Percentiles rank a stretch among this genome's conserved stretches.
phyloP scores from a whole-genome alignment of 257 asterid species.

The Fraxinus anomala region DNA sequence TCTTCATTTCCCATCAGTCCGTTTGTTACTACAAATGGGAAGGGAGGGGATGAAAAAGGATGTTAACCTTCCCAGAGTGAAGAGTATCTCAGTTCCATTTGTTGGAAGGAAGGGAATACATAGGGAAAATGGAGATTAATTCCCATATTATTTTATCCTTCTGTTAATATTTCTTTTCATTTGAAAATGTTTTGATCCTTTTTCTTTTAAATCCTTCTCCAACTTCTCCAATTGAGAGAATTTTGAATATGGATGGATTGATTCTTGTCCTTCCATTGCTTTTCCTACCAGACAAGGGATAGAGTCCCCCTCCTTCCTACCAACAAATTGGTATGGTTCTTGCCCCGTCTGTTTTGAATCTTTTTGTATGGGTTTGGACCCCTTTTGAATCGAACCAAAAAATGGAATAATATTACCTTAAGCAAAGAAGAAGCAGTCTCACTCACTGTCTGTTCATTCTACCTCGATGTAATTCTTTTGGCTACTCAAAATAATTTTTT shows the following conservation, averaged over 20 bases:
- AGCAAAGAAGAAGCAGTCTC: neutral
- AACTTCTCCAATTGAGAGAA: neutral
- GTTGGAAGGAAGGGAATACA: neutral
- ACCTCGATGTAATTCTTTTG: neutral
- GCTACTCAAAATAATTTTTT: neutral
- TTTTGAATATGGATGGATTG: neutral
- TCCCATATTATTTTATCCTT: too few relatives aligned
- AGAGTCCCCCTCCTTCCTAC: too few relatives aligned
- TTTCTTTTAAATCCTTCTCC: neutral
- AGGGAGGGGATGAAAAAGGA: neutral
- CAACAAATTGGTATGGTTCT: too few relatives aligned
- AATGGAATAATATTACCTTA: too few relatives aligned
- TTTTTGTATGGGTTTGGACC: neutral
- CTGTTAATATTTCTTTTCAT: neutral
- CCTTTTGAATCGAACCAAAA: too few relatives aligned
- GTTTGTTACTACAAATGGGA: too few relatives aligned
- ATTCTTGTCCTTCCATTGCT: neutral
- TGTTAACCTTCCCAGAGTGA: neutral
- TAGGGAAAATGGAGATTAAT: too few relatives aligned
- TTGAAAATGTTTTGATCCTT: neutral
- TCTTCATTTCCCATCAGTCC: too few relatives aligned
- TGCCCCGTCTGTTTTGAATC: conserved; percentile 1
- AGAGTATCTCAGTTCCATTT: neutral
- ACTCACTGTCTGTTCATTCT: too few relatives aligned
- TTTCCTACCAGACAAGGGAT: neutral